Evolutionary conservation across 352 stramenopile species (phyloP), one percentile per base, ranked within the genome.

Genomic region (Pythium folliculosum): DNA sequence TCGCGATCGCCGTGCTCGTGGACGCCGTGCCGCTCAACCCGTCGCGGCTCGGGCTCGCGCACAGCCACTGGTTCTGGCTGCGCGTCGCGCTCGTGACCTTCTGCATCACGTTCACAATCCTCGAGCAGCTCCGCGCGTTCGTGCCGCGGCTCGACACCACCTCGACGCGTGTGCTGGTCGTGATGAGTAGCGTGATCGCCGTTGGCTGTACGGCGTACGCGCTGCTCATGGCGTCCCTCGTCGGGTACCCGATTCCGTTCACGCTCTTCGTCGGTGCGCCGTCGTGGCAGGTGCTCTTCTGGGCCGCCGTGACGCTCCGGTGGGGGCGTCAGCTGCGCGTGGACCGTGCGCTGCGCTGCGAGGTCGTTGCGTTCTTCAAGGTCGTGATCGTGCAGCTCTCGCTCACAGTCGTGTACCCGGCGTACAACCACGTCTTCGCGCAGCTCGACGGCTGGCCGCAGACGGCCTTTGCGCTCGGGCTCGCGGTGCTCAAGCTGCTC

Each of bases 401-500:
- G 25, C 30, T 65, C 6, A 62, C 65, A 5, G 30, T 63, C 25
- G 7, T 73, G 3, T 75, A 73, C 30, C 63, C 63, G 6, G 32
- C 49, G 1, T 68, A 70, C 63, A 70, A 68, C 60, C 43, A 66
- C 21, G 35, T 50, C 8, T 77, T 77, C 54, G 32, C 48, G 16
- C 50, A 19, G 22, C 49, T 75, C 30, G 38, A 62, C 7, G 35
- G 37, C 1, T 16, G 13, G 13, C 12, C 30, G 14, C 68, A 78
- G 27, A 65, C 49, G 5, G 38, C 50, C 1, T 69, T 63, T 27
- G 45, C 53, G 8, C n/a, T 75, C 3, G 10, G 82, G 14, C 63
- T 87, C 19, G 72, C 70, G 3, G 57, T 80, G 27, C 64, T 85
- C 32, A 87, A 87, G 52, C 52, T 87, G 14, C 48, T 59, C 2